A percentile compares a stretch with the other conserved stretches of the same genome.
These are phyloP conservation scores for Jaapia argillacea DNA, from an alignment of 768 basidiomycete species.

Conservation along the genomic window DNA sequence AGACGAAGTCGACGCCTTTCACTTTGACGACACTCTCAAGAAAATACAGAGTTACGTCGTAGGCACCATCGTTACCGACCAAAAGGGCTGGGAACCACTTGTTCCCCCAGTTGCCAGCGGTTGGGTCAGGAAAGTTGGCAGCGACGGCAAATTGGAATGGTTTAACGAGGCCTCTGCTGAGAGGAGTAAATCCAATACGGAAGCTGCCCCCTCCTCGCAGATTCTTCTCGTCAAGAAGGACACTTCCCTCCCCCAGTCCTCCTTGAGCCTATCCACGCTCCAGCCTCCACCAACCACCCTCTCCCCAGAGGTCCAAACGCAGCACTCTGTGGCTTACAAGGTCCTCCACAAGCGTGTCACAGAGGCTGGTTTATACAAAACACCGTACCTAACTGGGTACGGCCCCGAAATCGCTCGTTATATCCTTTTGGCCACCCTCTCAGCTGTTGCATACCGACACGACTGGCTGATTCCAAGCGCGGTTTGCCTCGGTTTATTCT, in stretches of 20 bases:
- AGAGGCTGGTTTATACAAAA: constrained; percentile 77
- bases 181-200: constrained; percentile 17
- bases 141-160: constrained; percentile 41
- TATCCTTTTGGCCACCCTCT: constrained; percentile 43
- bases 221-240: constrained; percentile 51
- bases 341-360: constrained; percentile 64
- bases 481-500: constrained; percentile 74
- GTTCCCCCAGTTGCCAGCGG: constrained; percentile 82
- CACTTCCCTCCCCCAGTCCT: constrained; percentile 9
- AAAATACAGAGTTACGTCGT: constrained; percentile 57
- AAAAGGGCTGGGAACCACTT: constrained; percentile 58
- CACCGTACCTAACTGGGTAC: constrained; percentile 78
- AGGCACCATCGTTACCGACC: constrained; percentile 51
- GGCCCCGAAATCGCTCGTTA: constrained; percentile 86
- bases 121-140: constrained; percentile 54
- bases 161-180: constrained; percentile 47
- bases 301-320: constrained; percentile 46
- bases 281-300: constrained; percentile 43
- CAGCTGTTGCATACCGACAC: constrained; percentile 50
- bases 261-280: constrained; percentile 29
- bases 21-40: constrained; percentile 46
- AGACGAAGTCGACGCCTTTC: constrained; percentile 92
- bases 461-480: constrained; percentile 70
- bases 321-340: constrained; percentile 72
- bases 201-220: constrained; percentile 27